These are phyloP conservation scores for Trifolium pratense DNA, from an alignment of 306 rosid species.

Conservation along the genomic window DNA sequence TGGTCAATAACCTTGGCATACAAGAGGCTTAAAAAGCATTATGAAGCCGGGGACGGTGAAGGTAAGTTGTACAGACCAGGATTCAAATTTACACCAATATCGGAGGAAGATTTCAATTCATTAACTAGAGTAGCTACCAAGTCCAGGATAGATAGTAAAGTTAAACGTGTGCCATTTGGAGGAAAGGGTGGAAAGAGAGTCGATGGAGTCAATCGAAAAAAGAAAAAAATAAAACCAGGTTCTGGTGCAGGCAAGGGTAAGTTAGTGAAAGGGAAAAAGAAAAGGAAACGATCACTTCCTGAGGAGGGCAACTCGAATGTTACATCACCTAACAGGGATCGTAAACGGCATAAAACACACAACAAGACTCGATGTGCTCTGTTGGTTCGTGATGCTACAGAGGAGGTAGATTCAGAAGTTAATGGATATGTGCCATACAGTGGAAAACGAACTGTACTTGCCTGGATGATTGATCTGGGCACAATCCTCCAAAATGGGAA, in stretches of 20 bases:
- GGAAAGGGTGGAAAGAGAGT: conserved; percentile 37
- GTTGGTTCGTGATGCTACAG: conserved; percentile 72
- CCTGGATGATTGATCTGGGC: conserved; percentile 95
- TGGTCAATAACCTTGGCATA: conserved; percentile 97
- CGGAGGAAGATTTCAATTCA: conserved; percentile 63
- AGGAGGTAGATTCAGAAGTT: conserved; percentile 63
- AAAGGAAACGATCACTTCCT: conserved; percentile 45
- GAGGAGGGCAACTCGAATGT: conserved; percentile 42
- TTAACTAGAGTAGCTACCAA: conserved; percentile 58
- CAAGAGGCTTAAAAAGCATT: conserved; percentile 60
- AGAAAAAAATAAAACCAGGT: conserved; percentile 47
- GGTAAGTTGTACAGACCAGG: conserved; percentile 57
- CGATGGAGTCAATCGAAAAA: conserved; percentile 42
- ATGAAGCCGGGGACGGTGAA: conserved; percentile 72
- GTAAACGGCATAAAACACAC: conserved; percentile 55
- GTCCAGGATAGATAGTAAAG: conserved; percentile 36
- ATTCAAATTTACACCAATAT: conserved; percentile 70
- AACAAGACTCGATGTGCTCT: conserved; percentile 59
- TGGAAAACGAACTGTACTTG: conserved; percentile 81
- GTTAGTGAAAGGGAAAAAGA: conserved; percentile 51
- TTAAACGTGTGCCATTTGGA: conserved; percentile 34
- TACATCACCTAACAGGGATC: conserved; percentile 49
- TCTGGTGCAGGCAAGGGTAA: conserved; percentile 45
- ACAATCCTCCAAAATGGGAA: conserved; percentile 63
- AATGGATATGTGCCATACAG: conserved; percentile 76